Percentiles rank a stretch among this genome's conserved stretches.
Conservation (phyloP, 108 stramenopile species). For the Seminavis robusta region DNA sequence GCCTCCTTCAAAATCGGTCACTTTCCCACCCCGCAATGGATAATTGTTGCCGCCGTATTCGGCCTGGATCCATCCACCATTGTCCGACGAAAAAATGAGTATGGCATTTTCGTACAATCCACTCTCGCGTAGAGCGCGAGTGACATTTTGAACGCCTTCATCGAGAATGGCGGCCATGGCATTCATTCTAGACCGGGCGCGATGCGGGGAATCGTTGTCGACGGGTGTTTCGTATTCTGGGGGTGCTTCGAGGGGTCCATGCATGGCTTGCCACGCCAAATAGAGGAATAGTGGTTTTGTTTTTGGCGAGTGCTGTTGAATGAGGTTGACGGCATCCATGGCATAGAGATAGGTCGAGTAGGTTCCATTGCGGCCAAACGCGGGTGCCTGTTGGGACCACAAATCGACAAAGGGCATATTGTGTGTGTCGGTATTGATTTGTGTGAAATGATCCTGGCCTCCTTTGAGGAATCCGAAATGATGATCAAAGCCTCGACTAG, state of each 20-base stretch:
- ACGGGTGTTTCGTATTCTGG: background rate
- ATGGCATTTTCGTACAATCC: background rate
- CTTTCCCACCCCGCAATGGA: no score
- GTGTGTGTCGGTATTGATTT: background rate
- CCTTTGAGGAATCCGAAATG: background rate
- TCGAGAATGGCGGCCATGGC: background rate
- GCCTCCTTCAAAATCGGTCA: no score
- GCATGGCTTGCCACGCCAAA: background rate
- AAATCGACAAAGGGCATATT: background rate
- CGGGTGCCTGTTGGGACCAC: background rate
- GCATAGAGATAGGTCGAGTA: background rate
- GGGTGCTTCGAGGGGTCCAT: background rate
- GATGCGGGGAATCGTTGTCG: background rate
- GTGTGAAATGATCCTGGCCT: background rate
- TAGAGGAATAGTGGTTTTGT: background rate
- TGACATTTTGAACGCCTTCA: background rate
- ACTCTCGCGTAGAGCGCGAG: background rate
- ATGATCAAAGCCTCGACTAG: background rate
- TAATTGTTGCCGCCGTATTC: background rate
- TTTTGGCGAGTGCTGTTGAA: background rate
- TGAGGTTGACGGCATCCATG: background rate
- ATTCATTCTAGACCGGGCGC: background rate
- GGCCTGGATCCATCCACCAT: background rate
- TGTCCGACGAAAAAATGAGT: background rate
- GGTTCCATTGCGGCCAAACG: background rate